phyloP scores from a whole-genome alignment of 2,329 filamentous ascomycete genomes.

The Cladosporium halotolerans region DNA sequence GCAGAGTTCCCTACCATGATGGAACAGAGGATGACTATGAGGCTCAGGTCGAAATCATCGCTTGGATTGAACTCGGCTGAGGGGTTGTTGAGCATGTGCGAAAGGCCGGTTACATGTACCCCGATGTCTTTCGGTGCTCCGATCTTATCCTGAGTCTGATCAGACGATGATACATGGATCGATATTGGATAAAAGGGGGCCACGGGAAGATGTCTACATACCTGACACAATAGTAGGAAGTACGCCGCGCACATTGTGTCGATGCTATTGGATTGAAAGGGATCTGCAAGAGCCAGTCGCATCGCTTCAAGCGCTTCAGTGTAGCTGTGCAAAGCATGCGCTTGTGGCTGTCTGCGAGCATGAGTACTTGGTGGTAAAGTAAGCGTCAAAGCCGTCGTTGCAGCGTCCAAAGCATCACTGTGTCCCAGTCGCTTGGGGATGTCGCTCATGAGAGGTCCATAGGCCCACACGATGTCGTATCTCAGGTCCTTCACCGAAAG shows the following conservation, averaged over 20 bases:
- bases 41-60: background rate
- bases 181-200: too few relatives aligned
- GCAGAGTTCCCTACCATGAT: background rate
- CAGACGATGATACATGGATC: background rate
- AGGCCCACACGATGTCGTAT: slow-evolving; percentile 10
- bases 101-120: background rate
- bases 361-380: background rate
- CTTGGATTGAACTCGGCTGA: background rate
- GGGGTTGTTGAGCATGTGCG: background rate
- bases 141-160: background rate
- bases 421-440: slow-evolving; percentile 9
- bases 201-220: background rate
- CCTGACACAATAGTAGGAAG: background rate
- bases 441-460: slow-evolving; percentile 11
- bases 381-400: slow-evolving; percentile 2
- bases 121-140: background rate
- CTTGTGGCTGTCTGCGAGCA: background rate
- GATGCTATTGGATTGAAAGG: background rate
- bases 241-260: slow-evolving; percentile 3
- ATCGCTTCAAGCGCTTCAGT: slow-evolving; percentile 1
- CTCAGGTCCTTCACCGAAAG: slow-evolving; percentile 5
- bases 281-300: background rate
- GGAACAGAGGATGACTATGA: background rate
- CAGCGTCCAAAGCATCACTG: slow-evolving; percentile 12
- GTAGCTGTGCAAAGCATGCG: background rate